Base-by-base conservation (phyloP, 2,329 filamentous ascomycete species). In the Knoxdaviesia capensis region DNA sequence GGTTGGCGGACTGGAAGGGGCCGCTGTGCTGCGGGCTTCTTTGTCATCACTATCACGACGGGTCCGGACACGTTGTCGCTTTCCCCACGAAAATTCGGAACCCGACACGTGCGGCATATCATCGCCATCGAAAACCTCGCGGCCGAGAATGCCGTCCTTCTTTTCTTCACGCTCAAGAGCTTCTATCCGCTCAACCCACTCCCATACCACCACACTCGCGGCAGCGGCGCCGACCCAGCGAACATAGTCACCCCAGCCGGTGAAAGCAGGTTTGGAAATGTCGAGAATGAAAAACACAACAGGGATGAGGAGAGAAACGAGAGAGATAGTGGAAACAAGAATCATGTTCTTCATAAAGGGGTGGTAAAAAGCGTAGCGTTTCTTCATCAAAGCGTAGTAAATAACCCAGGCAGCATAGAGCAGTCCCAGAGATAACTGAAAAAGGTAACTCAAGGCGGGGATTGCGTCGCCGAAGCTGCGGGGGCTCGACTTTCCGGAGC, bases 151-250 rank as follows among this genome's bases (percentile, higher is more conserved):
- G 1, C 87, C 87, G 51, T 93, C 86, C 59, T 92, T 93, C 59
- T 87, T 85, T 56, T 94, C 86, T 56, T 94, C 86, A 49, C 87
- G 74, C 61, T 94, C 87, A 46, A 94, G 59, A 0, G 86, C 84
- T 56, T 94, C 87, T 40, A 94, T 94, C 30, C 87, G 73, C 58
- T 94, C 87, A 3, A 94, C 87, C 87, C 87, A 94, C 58, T 94
- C 87, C 87, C 87, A 94, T 2, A 94, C 87, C 28, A 94, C 83
- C n/a, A 94, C 87, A 59, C 85, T 93, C 31, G 87, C 87, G 1
- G 86, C 86, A 0, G 87, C 86, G 1, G 86, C 86, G 39, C 87
- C 87, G n/a, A 94, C 87, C 87, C 87, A 94, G 52, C 86, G 70
- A 38, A 94, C 87, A 54, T 94, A 94, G 53, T 93, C 87, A 54